Base-by-base conservation (phyloP, 1,139 yeast genomes). In the Arxiozyma telluris region DNA sequence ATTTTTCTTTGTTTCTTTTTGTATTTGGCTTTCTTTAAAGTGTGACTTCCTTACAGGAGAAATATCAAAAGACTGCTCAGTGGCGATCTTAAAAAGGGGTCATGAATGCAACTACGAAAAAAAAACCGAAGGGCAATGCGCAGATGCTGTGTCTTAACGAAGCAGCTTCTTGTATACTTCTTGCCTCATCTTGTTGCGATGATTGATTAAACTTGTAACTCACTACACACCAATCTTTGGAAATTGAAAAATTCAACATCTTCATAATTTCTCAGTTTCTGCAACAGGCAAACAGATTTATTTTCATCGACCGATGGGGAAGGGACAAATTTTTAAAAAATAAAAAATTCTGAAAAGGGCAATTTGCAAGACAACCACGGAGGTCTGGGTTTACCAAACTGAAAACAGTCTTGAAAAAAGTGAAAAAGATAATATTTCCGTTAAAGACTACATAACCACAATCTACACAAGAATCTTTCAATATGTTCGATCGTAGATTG, bases 1-100 rank as follows among this genome's bases (percentile, higher is more conserved):
- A 86, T 85, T 73, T 66, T 76, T 64, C 54, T 53, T 64, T 49
- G 53, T 85, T 73, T 66, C 76, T 64, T 55, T 54, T 64, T 49
- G 54, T 57, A 55, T 56, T 54, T 59, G 60, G 59, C 61, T 61
- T 65, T 67, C 74, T 53, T 41, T 47, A 47, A 44, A 20, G 27
- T 27, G 55, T 78, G 89, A 86, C 94, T 85, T 86, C 94, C 84
- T 86, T 93, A 79, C 89, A 83, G 88, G 68, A 65, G 72, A 55
- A 58, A 58, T 55, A 57, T 53, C 58, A 42, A 52, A 55, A 55
- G 58, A 73, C 88, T 82, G 91, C 93, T 86, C 94, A 86, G 94
- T 85, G 63, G 60, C 46, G 67, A 60, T 21, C 34, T 57, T 17
- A 53, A 51, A 44, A 12, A 15, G 8, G 39, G 6, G 12, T 34